Conservation (phyloP, 139 green algal species). For the Chlorella vulgaris region DNA sequence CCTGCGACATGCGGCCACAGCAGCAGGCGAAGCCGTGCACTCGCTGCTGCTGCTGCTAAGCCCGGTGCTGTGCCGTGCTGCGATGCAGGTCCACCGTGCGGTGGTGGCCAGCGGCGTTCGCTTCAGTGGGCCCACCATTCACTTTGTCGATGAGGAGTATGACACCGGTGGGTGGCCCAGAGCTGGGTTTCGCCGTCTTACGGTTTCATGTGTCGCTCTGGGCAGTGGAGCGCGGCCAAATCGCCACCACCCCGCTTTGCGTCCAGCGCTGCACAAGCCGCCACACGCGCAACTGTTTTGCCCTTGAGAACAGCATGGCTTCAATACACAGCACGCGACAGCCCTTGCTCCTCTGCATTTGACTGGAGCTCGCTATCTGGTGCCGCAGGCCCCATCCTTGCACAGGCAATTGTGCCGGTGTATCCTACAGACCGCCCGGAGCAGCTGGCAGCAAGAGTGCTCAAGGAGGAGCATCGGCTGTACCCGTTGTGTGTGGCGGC, state of each 20-base stretch:
- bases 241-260: no score
- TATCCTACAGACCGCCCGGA: constrained; percentile 79
- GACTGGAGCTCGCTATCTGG: no score
- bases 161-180: constrained; percentile 65
- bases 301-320: no score
- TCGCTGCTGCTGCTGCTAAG: no score
- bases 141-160: constrained; percentile 99
- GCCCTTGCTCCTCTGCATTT: not conserved
- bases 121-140: constrained; percentile 91
- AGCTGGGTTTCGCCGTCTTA: not conserved
- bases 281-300: no score
- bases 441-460: constrained; percentile 82
- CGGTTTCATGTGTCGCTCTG: not conserved
- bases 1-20: no score
- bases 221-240: not conserved
- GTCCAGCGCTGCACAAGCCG: no score
- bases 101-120: constrained; percentile 90
- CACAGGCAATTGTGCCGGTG: constrained; percentile 89
- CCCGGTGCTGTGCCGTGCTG: no score
- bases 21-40: not conserved
- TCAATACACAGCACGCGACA: not conserved
- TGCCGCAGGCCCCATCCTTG: constrained; percentile 86
- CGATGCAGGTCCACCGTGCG: constrained; percentile 83
- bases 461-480: constrained; percentile 88
- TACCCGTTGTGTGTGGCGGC: constrained; percentile 92